These are phyloP conservation scores for Gossypioides kirkii DNA, from an alignment of 345 rosid species.

Conservation along the genomic window DNA sequence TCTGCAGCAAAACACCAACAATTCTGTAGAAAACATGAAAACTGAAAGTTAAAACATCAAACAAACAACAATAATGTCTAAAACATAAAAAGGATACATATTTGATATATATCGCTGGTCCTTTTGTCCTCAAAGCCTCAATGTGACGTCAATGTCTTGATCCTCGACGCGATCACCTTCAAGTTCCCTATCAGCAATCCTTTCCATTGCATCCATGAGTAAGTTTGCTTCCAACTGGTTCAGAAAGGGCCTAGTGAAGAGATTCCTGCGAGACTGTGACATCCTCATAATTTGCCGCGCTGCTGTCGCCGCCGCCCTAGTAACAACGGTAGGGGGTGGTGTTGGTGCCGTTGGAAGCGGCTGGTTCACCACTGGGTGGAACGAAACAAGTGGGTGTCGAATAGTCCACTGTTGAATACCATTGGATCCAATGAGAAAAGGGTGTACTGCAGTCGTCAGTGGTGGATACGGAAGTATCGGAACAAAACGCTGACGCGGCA, in stretches of 20 bases:
- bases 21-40: too few species aligned
- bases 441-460: background rate
- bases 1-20: too few species aligned
- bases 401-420: background rate
- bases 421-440: background rate
- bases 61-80: too few species aligned
- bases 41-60: too few species aligned
- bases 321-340: too few species aligned
- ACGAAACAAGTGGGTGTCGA: background rate
- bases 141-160: background rate
- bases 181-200: background rate
- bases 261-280: background rate
- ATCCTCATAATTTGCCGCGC: background rate
- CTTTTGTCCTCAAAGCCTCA: background rate
- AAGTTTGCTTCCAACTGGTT: background rate
- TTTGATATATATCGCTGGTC: background rate
- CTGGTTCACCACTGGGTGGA: background rate
- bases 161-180: background rate
- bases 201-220: background rate
- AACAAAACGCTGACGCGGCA: background rate
- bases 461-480: background rate
- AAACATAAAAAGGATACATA: too few species aligned
- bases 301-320: background rate
- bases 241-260: background rate
- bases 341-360: background rate